Conservation (phyloP, 2,329 filamentous ascomycete species). For the Diaporthe nobilis region DNA sequence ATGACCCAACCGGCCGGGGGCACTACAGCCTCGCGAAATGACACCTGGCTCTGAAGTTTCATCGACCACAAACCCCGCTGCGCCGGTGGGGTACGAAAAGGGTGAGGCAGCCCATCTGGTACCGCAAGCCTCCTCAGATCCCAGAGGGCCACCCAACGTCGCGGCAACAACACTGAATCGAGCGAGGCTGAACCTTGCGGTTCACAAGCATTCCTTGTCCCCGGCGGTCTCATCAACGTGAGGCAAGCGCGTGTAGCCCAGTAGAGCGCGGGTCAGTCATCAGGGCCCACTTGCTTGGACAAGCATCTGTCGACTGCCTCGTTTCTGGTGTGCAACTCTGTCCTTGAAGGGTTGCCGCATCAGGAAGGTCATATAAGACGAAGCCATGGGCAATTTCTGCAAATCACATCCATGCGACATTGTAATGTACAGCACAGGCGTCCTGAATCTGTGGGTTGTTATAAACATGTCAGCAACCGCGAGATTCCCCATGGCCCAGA, state of each 20-base stretch:
- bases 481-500: conserved; percentile 5
- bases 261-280: conserved; percentile 29
- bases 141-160: conserved; percentile 9
- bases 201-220: conserved; percentile 33
- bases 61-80: neutral
- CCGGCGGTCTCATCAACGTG: conserved; percentile 22
- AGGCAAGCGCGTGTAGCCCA: conserved; percentile 24
- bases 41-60: conserved; percentile 22
- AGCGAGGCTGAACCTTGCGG: conserved; percentile 27
- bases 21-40: conserved; percentile 24
- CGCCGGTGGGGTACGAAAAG: conserved; percentile 22
- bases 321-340: conserved; percentile 5
- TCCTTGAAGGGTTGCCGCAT: conserved; percentile 24
- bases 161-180: conserved; percentile 10
- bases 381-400: conserved; percentile 21
- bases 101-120: conserved; percentile 33
- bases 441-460: conserved; percentile 6
- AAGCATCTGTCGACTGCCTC: conserved; percentile 6
- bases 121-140: conserved; percentile 2
- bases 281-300: neutral
- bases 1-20: neutral
- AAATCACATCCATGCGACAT: conserved; percentile 29
- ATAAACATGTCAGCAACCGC: neutral
- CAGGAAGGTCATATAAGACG: conserved; percentile 33
- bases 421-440: conserved; percentile 14